Percentiles rank a stretch among this genome's conserved stretches.
Conservation (phyloP, 179 eudicot genomes). For the Silene noctiflora region DNA sequence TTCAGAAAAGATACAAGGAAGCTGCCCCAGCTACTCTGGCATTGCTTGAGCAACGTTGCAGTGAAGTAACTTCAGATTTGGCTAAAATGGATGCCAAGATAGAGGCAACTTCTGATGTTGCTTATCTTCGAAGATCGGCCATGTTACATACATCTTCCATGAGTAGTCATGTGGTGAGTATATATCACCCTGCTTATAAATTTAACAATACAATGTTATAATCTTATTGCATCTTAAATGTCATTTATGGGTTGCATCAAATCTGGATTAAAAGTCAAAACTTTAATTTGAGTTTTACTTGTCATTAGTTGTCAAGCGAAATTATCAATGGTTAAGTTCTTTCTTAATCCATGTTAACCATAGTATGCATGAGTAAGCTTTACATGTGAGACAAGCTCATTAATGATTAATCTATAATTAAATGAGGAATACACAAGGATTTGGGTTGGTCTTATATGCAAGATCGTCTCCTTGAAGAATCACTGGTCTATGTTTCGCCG, state of each 20-base stretch:
- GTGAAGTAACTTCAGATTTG: constrained; percentile 71
- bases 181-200: not conserved
- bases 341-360: too few relatives aligned
- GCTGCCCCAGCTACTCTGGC: constrained; percentile 97
- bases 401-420: too few relatives aligned
- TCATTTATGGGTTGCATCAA: too few relatives aligned
- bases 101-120: constrained; percentile 87
- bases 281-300: too few relatives aligned
- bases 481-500: not conserved
- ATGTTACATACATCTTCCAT: constrained; percentile 80
- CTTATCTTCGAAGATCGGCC: constrained; percentile 86
- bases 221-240: not conserved
- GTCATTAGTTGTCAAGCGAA: too few relatives aligned
- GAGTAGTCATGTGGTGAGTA: constrained; percentile 78
- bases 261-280: too few relatives aligned
- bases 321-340: too few relatives aligned
- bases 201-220: not conserved
- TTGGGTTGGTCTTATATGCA: too few relatives aligned
- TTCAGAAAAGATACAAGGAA: constrained; percentile 90
- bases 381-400: too few relatives aligned
- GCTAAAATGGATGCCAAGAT: constrained; percentile 74
- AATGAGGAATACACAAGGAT: too few relatives aligned
- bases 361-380: too few relatives aligned
- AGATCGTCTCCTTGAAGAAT: too few relatives aligned
- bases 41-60: constrained; percentile 88